Base-by-base conservation (phyloP, 2,329 filamentous ascomycete genomes). In the Claviceps sp. region DNA sequence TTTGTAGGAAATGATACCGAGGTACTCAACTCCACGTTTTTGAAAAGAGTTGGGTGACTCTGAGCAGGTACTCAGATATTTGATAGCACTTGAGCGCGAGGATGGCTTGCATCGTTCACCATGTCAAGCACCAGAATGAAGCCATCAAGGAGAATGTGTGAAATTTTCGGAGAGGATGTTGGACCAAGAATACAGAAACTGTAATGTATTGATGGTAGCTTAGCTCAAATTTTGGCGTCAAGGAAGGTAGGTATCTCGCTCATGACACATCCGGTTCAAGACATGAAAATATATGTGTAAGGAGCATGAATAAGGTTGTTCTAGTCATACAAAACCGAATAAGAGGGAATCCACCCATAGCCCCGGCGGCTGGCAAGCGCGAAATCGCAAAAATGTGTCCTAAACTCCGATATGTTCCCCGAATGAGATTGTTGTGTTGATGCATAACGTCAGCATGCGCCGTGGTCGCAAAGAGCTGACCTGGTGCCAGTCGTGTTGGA, bases 361-460 rank as follows among this genome's bases (percentile, higher is more conserved):
- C 7, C 9, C 36, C 44, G 9, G 8, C 20, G n/a, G 44, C 42
- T n/a, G 7, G 18, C 49, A 20, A 41, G 43, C 36, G 44, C 37
- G 44, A 38, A 34, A 40, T 40, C 40, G 37, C 36, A 48, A 40
- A 52, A 55, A 44, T 46, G 50, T 42, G 41, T 48, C 52, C 62
- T 57, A 59, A 64, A 66, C 65, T 64, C 64, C 60, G 57, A 55
- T 56, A 45, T 24, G 59, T 54, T 57, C 59, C 56, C 9, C 59
- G 44, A 48, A 11, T 11, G 30, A 34, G 9, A 34, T 34, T 63
- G 58, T 54, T 54, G 22, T 50, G 26, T 57, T 56, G 26, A 34
- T 47, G 60, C 66, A 66, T 60, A 65, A 50, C 20, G 47, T 55
- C 38, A 30, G 43, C 37, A 30, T 46, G 44, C 30, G 24, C 40